Conservation (phyloP, 345 rosid species). For the Gossypium turneri region DNA sequence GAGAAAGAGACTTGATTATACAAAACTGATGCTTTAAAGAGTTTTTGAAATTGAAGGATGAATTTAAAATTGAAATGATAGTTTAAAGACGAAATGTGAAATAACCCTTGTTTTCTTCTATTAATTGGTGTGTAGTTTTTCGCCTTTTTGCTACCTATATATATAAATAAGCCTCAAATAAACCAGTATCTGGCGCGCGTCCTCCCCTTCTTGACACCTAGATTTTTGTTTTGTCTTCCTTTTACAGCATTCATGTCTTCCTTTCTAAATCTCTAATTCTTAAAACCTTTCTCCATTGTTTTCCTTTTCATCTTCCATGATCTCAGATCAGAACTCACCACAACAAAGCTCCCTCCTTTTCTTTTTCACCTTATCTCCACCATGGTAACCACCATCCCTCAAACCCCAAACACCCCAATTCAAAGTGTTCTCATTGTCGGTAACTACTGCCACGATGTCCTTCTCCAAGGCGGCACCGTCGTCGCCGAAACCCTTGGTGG, state of each 20-base stretch:
- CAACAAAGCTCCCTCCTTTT: background rate
- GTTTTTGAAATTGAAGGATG: too few species aligned
- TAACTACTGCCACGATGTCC: constrained; percentile 87
- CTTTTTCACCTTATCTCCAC: background rate
- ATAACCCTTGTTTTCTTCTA: too few species aligned
- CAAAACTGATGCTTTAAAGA: too few species aligned
- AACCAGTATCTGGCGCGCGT: constrained; percentile 10
- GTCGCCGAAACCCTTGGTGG: constrained; percentile 90
- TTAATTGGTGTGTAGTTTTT: too few species aligned
- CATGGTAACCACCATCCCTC: constrained; percentile 21
- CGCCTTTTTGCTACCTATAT: background rate
- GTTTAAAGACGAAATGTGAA: too few species aligned
- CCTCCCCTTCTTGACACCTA: constrained; percentile 18
- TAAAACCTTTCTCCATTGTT: background rate
- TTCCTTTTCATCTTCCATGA: constrained; percentile 24
- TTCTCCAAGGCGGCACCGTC: constrained; percentile 50
- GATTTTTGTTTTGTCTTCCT: background rate
- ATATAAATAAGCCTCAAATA: background rate
- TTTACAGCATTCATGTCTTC: constrained; percentile 1
- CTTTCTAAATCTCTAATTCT: background rate
- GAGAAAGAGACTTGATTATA: too few species aligned
- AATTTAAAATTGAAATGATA: too few species aligned
- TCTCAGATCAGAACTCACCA: constrained; percentile 5
- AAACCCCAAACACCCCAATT: constrained; percentile 13
- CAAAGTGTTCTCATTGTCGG: constrained; percentile 73